Conservation (phyloP, 169 alveolate genomes). For the Fabrea salina region DNA sequence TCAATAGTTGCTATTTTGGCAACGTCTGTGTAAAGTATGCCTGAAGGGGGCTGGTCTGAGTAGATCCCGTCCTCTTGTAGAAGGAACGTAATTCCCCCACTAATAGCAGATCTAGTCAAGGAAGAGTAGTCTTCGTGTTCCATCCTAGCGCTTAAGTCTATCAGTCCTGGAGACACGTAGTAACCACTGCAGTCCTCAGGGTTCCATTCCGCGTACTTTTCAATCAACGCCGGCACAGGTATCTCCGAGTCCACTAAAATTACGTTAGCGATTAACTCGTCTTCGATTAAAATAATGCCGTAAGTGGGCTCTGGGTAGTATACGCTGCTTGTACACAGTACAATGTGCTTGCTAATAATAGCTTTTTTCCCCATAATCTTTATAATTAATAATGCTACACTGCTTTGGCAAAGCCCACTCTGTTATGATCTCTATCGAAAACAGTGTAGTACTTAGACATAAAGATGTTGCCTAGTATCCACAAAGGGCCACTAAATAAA, state of each 20-base stretch:
- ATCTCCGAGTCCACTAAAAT: not conserved
- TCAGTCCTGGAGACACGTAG: constrained; percentile 26
- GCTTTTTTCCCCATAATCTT: constrained; percentile 4
- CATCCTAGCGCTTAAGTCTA: constrained; percentile 16
- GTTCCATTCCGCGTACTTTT: not conserved
- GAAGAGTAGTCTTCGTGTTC: constrained; percentile 3
- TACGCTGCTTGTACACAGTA: not conserved
- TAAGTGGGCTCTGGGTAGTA: not conserved
- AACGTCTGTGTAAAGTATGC: constrained; percentile 2
- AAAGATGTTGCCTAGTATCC: constrained; percentile 66
- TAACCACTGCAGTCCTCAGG: constrained; percentile 4
- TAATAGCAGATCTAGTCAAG: constrained; percentile 8
- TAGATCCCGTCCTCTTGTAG: not conserved
- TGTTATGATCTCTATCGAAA: constrained; percentile 61
- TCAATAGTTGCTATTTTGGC: not conserved
- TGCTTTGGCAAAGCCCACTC: constrained; percentile 57
- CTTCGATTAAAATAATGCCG: constrained; percentile 16
- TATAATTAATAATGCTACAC: no score
- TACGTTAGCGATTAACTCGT: constrained; percentile 8
- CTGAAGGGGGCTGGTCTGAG: not conserved
- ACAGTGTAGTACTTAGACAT: constrained; percentile 49
- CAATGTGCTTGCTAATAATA: not conserved
- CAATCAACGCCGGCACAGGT: not conserved
- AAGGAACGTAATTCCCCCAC: constrained; percentile 22
- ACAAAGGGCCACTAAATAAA: constrained; percentile 43